Percentiles rank a stretch among this genome's conserved stretches.
phyloP scores from a whole-genome alignment of 2,329 filamentous ascomycete genomes.

The Fusarium staphyleae region DNA sequence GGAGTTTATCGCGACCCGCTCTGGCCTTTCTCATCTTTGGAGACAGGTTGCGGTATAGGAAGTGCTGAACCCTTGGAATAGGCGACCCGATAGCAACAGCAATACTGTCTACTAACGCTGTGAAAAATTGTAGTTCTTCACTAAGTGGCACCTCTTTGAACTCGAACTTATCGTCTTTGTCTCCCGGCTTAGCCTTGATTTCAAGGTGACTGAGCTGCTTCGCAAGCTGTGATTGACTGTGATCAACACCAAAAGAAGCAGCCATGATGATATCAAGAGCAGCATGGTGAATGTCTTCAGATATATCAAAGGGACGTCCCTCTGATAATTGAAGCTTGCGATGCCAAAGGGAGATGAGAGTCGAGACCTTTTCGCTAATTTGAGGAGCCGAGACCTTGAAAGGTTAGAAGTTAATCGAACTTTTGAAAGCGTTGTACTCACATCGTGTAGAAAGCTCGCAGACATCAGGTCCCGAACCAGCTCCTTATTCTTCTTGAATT shows the following conservation, averaged over 20 bases:
- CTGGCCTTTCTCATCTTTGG: constrained; percentile 16
- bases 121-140: constrained; percentile 14
- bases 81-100: constrained; percentile 12
- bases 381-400: constrained; percentile 42
- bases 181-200: not conserved
- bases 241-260: constrained; percentile 40
- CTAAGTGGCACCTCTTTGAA: constrained; percentile 13
- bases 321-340: constrained; percentile 38
- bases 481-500: constrained; percentile 34
- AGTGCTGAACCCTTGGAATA: constrained; percentile 7
- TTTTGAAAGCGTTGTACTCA: not conserved
- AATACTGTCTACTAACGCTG: constrained; percentile 16
- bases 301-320: constrained; percentile 42
- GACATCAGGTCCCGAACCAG: constrained; percentile 32
- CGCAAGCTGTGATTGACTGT: not conserved
- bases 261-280: constrained; percentile 44
- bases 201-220: constrained; percentile 17
- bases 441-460: constrained; percentile 21
- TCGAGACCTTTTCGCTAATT: constrained; percentile 41
- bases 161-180: constrained; percentile 17
- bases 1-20: constrained; percentile 1
- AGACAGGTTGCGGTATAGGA: constrained; percentile 20
- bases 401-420: not conserved
- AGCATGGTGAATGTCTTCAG: constrained; percentile 41
- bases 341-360: constrained; percentile 45